phyloP scores from a whole-genome alignment of 2,329 filamentous ascomycete species.

The Tympanopsis confertula region DNA sequence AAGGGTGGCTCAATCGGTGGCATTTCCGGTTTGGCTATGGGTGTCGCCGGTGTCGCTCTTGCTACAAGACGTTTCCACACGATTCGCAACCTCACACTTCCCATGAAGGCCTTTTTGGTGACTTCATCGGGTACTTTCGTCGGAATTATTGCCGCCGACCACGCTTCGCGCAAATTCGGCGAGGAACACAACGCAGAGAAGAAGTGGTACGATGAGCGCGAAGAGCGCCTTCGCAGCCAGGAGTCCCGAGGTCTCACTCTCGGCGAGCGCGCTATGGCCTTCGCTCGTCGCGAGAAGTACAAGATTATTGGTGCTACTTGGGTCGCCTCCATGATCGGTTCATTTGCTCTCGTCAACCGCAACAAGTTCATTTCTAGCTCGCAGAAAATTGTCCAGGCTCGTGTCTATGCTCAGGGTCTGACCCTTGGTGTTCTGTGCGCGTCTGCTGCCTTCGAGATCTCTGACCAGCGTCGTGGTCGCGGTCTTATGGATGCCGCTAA shows the following conservation, averaged over 20 bases:
- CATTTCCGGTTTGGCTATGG: slow-evolving; percentile 51
- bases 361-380: slow-evolving; percentile 62
- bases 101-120: slow-evolving; percentile 83
- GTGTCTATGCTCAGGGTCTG: slow-evolving; percentile 85
- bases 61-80: slow-evolving; percentile 63
- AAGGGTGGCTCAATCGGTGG: slow-evolving; percentile 71
- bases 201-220: slow-evolving; percentile 53
- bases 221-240: slow-evolving; percentile 41
- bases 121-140: slow-evolving; percentile 72
- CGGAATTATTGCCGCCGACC: slow-evolving; percentile 79
- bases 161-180: slow-evolving; percentile 48
- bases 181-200: slow-evolving; percentile 60
- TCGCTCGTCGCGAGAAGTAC: slow-evolving; percentile 74
- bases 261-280: slow-evolving; percentile 54
- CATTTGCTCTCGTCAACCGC: slow-evolving; percentile 65
- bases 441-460: slow-evolving; percentile 68
- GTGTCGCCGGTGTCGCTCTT: slow-evolving; percentile 53
- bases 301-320: slow-evolving; percentile 72
- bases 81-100: slow-evolving; percentile 73
- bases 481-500: background rate
- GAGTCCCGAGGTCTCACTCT: slow-evolving; percentile 42
- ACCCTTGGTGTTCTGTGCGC: slow-evolving; percentile 76
- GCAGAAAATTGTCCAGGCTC: slow-evolving; percentile 88
- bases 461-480: background rate
- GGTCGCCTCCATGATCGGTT: slow-evolving; percentile 67